Evolutionary conservation across 2,329 filamentous ascomycete species (phyloP).

Genomic region (Xylaria sp.): DNA sequence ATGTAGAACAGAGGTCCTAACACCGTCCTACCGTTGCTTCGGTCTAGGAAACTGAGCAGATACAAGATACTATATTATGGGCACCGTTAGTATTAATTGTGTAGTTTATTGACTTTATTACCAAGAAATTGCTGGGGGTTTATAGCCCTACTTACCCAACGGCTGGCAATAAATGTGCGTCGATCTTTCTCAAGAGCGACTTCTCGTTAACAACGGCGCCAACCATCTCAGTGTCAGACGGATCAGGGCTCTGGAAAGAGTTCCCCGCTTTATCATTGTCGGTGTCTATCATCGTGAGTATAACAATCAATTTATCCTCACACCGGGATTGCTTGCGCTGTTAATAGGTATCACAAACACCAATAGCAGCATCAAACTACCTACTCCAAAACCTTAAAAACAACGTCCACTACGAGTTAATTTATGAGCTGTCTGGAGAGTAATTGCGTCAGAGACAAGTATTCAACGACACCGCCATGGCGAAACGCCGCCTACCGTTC

Average conservation of each 20-base stretch:
- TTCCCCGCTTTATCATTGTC: conserved; percentile 25
- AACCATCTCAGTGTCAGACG: conserved; percentile 32
- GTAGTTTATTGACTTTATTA: background rate
- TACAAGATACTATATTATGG: conserved; percentile 49
- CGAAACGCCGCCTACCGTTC: background rate
- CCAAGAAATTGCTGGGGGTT: background rate
- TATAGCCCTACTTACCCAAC: conserved; percentile 45
- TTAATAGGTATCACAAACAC: background rate
- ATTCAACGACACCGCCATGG: background rate
- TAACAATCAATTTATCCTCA: background rate
- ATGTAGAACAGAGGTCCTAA: conserved; percentile 43
- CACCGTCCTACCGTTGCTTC: conserved; percentile 55
- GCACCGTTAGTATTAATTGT: background rate
- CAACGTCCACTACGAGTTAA: background rate
- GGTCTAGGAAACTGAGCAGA: conserved; percentile 61
- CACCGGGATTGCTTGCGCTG: background rate
- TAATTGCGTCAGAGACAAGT: conserved; percentile 21
- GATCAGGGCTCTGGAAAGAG: conserved; percentile 21
- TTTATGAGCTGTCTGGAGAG: background rate
- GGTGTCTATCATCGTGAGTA: conserved; percentile 11
- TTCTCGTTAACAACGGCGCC: conserved; percentile 55
- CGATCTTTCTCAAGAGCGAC: conserved; percentile 62
- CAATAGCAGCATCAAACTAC: background rate
- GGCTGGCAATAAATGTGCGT: conserved; percentile 56
- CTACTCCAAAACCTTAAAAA: background rate